phyloP scores from a whole-genome alignment of 768 basidiomycete species.

The Amanita phalloides region DNA sequence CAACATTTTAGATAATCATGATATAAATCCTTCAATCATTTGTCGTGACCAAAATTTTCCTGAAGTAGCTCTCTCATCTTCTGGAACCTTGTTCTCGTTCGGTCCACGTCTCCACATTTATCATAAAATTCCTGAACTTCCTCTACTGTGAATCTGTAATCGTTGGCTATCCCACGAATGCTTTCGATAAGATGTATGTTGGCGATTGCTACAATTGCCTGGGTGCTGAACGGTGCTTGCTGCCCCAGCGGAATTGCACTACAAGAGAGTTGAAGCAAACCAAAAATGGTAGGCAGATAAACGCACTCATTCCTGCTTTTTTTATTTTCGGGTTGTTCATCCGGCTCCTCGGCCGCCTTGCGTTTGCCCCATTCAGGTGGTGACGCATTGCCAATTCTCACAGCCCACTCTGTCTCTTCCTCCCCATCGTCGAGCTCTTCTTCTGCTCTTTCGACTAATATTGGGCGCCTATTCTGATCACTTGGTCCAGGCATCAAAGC shows the following conservation, averaged over 20 bases:
- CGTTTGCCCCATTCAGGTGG: slow-evolving; percentile 67
- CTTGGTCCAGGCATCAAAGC: slow-evolving; percentile 8
- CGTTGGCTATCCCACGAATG: slow-evolving; percentile 54
- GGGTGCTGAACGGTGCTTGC: slow-evolving; percentile 14
- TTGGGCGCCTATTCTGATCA: slow-evolving; percentile 5
- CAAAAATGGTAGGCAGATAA: background rate
- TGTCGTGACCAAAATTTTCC: slow-evolving; percentile 25
- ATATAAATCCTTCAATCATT: slow-evolving; percentile 1
- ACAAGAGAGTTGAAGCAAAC: background rate
- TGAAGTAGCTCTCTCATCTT: slow-evolving; percentile 49
- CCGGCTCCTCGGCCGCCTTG: slow-evolving; percentile 29
- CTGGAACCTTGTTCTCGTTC: slow-evolving; percentile 54
- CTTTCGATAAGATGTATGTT: slow-evolving; percentile 57
- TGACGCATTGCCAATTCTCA: slow-evolving; percentile 50
- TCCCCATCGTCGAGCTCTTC: slow-evolving; percentile 58
- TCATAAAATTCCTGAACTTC: slow-evolving; percentile 77
- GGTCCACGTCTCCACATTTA: slow-evolving; percentile 58
- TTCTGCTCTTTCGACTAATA: slow-evolving; percentile 23
- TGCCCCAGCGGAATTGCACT: background rate
- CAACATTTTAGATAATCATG: background rate
- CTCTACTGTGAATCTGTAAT: slow-evolving; percentile 60
- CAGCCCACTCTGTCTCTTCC: slow-evolving; percentile 54
- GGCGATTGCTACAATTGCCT: slow-evolving; percentile 24
- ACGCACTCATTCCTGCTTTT: slow-evolving; percentile 40
- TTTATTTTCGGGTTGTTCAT: slow-evolving; percentile 15